These are phyloP conservation scores for Xerocomus brunneocitrinus DNA, from an alignment of 768 basidiomycete genomes.

Conservation along the genomic window DNA sequence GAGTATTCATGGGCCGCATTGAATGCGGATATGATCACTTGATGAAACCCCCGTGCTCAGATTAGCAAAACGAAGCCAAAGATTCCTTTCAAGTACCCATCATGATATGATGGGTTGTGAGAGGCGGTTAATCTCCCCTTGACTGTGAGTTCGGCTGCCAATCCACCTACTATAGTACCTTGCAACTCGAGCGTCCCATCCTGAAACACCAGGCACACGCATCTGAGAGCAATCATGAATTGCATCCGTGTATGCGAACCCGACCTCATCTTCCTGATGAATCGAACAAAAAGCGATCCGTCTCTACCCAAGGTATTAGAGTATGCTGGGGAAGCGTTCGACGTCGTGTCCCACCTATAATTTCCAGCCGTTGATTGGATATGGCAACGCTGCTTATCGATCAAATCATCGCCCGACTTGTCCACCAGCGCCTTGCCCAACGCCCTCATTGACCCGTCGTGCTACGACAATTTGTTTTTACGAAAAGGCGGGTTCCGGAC, in stretches of 20 bases:
- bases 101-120: neutral
- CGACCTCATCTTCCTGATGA: neutral
- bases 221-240: neutral
- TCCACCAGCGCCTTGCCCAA: neutral
- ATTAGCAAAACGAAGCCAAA: neutral
- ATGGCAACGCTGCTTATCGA: neutral
- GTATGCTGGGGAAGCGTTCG: neutral
- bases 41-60: neutral
- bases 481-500: neutral
- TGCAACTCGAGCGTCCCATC: neutral
- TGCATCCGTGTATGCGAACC: neutral
- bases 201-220: slow-evolving; percentile 16
- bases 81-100: neutral
- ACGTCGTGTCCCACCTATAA: neutral
- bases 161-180: neutral
- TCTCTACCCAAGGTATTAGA: neutral
- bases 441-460: slow-evolving; percentile 1
- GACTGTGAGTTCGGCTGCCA: neutral
- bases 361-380: neutral
- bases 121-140: neutral
- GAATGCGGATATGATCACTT: neutral
- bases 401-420: neutral
- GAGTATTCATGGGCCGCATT: neutral
- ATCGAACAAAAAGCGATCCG: neutral
- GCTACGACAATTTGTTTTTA: neutral